phyloP scores from a whole-genome alignment of 192 early-diverging fungal genomes.

The Coemansia sp. region DNA sequence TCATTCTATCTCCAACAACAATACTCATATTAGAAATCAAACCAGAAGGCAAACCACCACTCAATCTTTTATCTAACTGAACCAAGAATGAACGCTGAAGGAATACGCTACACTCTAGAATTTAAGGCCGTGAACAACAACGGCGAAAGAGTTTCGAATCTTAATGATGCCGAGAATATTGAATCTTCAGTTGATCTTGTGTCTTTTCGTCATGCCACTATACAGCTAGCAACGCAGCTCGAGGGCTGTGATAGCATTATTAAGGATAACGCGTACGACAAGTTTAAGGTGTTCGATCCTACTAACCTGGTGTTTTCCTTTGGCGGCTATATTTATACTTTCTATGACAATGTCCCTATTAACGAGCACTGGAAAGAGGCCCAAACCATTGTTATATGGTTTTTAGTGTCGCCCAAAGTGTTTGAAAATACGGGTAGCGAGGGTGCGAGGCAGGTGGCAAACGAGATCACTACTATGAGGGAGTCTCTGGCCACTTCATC shows the following conservation, averaged over 20 bases:
- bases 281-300: not conserved
- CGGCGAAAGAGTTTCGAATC: not conserved
- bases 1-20: not conserved
- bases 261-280: not conserved
- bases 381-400: not conserved
- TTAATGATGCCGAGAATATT: not conserved
- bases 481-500: not conserved
- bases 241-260: not conserved
- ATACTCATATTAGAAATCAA: not conserved
- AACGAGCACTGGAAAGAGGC: not conserved
- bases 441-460: not conserved
- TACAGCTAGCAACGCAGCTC: not conserved
- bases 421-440: not conserved
- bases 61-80: not conserved
- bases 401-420: not conserved
- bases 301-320: not conserved
- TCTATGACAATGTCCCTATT: not conserved
- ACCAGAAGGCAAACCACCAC: not conserved
- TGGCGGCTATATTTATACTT: not conserved
- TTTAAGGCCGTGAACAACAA: not conserved
- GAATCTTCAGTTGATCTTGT: not conserved
- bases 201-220: not conserved
- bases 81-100: not conserved
- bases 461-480: not conserved
- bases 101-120: not conserved